phyloP scores from a whole-genome alignment of 2,329 filamentous ascomycete species.

The Fusarium devonianum region DNA sequence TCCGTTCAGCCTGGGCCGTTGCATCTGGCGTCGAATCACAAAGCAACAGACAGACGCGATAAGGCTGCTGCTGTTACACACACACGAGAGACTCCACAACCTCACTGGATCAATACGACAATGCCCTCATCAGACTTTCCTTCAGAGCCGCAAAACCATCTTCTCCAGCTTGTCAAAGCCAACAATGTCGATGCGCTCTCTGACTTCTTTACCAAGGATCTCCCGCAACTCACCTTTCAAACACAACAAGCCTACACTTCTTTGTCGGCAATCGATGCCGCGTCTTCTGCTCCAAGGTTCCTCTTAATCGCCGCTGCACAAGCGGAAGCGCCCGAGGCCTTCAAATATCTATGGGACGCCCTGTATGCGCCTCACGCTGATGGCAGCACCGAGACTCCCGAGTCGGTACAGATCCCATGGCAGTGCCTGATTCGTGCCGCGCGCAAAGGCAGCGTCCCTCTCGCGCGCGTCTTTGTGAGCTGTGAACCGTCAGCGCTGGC shows the following conservation, averaged over 20 bases:
- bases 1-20: too few relatives aligned
- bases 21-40: too few relatives aligned
- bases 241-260: not conserved
- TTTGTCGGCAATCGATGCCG: not conserved
- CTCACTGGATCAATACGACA: too few relatives aligned
- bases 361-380: not conserved
- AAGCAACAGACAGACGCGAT: too few relatives aligned
- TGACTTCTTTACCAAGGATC: not conserved
- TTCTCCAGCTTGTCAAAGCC: not conserved
- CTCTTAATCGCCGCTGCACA: not conserved
- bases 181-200: not conserved
- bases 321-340: not conserved
- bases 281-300: not conserved
- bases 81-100: too few relatives aligned
- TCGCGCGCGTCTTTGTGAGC: not conserved
- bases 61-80: too few relatives aligned
- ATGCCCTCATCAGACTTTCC: too few relatives aligned
- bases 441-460: not conserved
- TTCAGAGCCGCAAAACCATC: not conserved
- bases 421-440: not conserved
- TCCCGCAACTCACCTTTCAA: not conserved
- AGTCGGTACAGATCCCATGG: not conserved
- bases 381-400: too few relatives aligned
- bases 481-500: constrained; percentile 2
- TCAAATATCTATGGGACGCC: not conserved